Conservation (phyloP, 371 early-diverging fungal species). For the Actinomortierella wolfii region DNA sequence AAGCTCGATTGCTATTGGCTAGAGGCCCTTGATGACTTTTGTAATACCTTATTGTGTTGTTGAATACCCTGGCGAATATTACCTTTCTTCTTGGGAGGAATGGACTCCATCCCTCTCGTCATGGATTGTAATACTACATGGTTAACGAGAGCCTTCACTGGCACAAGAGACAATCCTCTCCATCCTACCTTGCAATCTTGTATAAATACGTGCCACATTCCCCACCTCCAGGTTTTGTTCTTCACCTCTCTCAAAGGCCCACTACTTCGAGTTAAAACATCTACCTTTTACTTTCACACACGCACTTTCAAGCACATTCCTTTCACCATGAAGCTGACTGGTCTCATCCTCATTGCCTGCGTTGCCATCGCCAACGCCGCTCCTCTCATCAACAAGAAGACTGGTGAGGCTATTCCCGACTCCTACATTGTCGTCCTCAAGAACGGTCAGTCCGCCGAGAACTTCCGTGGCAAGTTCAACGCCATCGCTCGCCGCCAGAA, state of each 20-base stretch:
- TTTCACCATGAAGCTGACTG: slow-evolving; percentile 23
- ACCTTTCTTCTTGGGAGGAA: too few species aligned
- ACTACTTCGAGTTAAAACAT: not conserved
- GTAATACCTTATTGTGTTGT: too few species aligned
- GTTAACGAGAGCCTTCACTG: too few species aligned
- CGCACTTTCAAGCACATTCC: not conserved
- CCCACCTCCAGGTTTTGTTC: not conserved
- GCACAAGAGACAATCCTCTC: too few species aligned
- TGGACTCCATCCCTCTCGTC: too few species aligned
- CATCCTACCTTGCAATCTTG: not conserved
- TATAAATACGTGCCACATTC: not conserved
- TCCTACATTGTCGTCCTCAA: slow-evolving; percentile 51
- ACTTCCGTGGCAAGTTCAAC: slow-evolving; percentile 23
- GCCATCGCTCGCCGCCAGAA: slow-evolving; percentile 28
- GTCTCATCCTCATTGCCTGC: slow-evolving; percentile 27
- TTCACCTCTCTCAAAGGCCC: not conserved
- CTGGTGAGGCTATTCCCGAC: slow-evolving; percentile 48
- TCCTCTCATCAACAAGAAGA: slow-evolving; percentile 12
- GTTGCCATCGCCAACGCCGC: slow-evolving; percentile 25
- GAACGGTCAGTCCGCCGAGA: slow-evolving; percentile 11
- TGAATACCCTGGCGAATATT: too few species aligned
- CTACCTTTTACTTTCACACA: not conserved
- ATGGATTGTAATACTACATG: too few species aligned
- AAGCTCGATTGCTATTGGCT: too few species aligned
- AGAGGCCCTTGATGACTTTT: too few species aligned